These are phyloP conservation scores for Lichtheimia ornata DNA, from an alignment of 371 early-diverging fungal genomes.

Conservation along the genomic window DNA sequence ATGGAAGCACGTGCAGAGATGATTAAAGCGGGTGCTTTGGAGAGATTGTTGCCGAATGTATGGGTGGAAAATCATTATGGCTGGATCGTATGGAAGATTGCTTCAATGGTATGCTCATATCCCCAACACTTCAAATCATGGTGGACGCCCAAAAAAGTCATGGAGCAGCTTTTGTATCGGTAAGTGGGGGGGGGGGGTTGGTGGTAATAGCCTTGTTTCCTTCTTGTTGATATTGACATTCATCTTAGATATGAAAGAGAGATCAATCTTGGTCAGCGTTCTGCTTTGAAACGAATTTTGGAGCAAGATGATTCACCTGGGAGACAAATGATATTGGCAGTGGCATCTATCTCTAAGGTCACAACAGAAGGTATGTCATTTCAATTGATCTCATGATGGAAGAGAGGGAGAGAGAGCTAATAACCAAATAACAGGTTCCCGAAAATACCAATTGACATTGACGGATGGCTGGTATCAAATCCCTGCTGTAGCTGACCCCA, in stretches of 20 bases:
- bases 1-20: slow-evolving; percentile 42
- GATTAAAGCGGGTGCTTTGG: slow-evolving; percentile 41
- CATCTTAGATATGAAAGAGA: slow-evolving; percentile 69
- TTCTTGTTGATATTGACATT: not conserved
- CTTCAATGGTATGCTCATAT: slow-evolving; percentile 30
- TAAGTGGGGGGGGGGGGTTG: slow-evolving; percentile 7
- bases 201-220: no score
- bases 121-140: slow-evolving; percentile 41
- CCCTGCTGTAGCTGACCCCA: slow-evolving; percentile 55
- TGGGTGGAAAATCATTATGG: slow-evolving; percentile 66
- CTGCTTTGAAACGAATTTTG: slow-evolving; percentile 67
- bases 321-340: slow-evolving; percentile 67
- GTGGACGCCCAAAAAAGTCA: slow-evolving; percentile 52
- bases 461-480: slow-evolving; percentile 86
- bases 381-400: not conserved
- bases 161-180: slow-evolving; percentile 66
- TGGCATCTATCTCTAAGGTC: slow-evolving; percentile 48
- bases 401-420: not conserved
- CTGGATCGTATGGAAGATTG: slow-evolving; percentile 25
- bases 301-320: slow-evolving; percentile 69
- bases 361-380: not conserved
- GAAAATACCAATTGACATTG: slow-evolving; percentile 42
- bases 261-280: slow-evolving; percentile 65
- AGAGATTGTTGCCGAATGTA: slow-evolving; percentile 30
- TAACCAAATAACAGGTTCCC: slow-evolving; percentile 7